These are phyloP conservation scores for Akanthomyces dipterigenus DNA, from an alignment of 2,329 filamentous ascomycete genomes.

Conservation along the genomic window DNA sequence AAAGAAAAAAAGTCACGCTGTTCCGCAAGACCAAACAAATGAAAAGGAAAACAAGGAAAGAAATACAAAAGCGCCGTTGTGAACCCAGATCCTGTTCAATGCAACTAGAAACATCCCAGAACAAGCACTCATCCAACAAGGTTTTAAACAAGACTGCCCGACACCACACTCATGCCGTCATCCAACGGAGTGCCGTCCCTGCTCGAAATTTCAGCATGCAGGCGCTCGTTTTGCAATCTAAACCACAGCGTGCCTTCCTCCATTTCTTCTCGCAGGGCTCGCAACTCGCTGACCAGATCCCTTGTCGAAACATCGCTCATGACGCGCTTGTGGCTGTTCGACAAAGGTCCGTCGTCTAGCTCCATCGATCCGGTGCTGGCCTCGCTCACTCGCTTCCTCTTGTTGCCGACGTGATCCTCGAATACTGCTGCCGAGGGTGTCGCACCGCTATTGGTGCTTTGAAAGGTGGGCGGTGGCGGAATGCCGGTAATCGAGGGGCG, in stretches of 20 bases:
- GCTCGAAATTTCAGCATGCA: conserved; percentile 31
- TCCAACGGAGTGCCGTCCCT: conserved; percentile 30
- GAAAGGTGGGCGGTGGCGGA: not conserved
- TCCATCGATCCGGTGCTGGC: conserved; percentile 17
- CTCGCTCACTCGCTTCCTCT: conserved; percentile 26
- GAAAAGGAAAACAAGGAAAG: not conserved
- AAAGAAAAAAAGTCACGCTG: not conserved
- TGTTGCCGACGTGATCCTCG: conserved; percentile 20
- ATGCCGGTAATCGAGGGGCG: conserved; percentile 7
- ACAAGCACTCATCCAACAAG: not conserved
- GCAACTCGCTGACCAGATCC: conserved; percentile 33
- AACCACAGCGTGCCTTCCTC: conserved; percentile 42
- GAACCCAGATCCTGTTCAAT: not conserved
- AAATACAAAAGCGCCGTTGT: not conserved
- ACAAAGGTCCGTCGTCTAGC: conserved; percentile 11
- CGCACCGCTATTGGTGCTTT: not conserved
- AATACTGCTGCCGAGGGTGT: conserved; percentile 12
- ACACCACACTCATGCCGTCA: conserved; percentile 19
- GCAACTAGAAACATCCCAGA: not conserved
- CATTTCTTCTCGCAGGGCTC: conserved; percentile 36
- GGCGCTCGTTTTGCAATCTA: conserved; percentile 35
- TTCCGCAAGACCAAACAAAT: not conserved
- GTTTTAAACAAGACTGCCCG: not conserved
- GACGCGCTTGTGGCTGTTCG: conserved; percentile 31
- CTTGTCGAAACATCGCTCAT: conserved; percentile 33